Evolutionary conservation across 768 basidiomycete species (phyloP).

Genomic region (Mycena sanguinolenta): DNA sequence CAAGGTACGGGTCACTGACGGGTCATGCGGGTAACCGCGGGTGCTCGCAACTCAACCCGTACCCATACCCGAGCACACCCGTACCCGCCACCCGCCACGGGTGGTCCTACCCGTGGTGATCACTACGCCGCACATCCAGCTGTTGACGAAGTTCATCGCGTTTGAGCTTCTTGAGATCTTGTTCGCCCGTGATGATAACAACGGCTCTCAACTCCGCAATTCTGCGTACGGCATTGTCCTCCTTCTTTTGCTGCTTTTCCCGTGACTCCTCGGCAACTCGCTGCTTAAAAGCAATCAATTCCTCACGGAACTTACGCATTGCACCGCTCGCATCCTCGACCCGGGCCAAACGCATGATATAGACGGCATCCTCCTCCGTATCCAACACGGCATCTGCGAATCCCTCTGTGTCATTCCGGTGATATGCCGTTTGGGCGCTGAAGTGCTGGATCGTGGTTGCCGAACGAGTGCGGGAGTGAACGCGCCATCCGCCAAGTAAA

Average conservation of each 20-base stretch:
- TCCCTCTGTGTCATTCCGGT: background rate
- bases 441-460: background rate
- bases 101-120: no score
- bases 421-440: background rate
- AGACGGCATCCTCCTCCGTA: conserved; percentile 3
- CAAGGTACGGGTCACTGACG: no score
- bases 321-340: conserved; percentile 2
- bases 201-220: background rate
- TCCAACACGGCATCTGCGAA: background rate
- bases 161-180: background rate
- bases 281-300: background rate
- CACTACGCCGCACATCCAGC: background rate
- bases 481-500: conserved; percentile 1
- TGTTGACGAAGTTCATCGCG: background rate
- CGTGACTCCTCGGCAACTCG: background rate
- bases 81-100: no score
- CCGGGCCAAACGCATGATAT: conserved; percentile 1
- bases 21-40: no score
- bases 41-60: no score
- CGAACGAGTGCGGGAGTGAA: background rate
- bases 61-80: no score
- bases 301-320: conserved; percentile 4
- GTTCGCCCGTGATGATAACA: background rate
- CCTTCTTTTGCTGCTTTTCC: background rate
- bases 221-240: background rate